Evolutionary conservation across 495 filamentous ascomycete genomes (phyloP).

Genomic region (Podospora anserina): DNA sequence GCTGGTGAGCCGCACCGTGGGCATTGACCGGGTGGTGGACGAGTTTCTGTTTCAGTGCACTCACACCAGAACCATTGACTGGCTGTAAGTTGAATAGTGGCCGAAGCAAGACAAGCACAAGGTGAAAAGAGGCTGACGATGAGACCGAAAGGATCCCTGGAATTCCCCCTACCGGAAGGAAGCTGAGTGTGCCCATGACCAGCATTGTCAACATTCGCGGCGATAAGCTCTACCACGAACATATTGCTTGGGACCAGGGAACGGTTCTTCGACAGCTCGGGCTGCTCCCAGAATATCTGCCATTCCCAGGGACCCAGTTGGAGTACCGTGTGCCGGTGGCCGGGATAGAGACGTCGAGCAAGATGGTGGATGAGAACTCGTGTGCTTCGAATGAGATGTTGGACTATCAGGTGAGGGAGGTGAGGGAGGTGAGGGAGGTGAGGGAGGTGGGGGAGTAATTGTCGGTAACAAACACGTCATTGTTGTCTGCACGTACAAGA

Average conservation of each 20-base stretch:
- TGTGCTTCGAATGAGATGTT: conserved; percentile 66
- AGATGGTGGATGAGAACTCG: conserved; percentile 61
- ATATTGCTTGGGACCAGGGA: conserved; percentile 87
- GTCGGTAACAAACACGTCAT: conserved; percentile 11
- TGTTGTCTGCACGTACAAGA: background rate
- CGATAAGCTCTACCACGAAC: conserved; percentile 73
- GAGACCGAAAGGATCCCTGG: conserved; percentile 54
- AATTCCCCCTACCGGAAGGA: conserved; percentile 64
- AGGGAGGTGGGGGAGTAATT: background rate
- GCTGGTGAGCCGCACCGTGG: conserved; percentile 67
- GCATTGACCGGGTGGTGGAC: conserved; percentile 55
- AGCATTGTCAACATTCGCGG: conserved; percentile 72
- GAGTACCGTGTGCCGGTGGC: conserved; percentile 68
- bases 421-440: conserved; percentile 7
- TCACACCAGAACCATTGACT: conserved; percentile 69
- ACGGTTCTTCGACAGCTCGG: conserved; percentile 75
- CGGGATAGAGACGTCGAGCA: conserved; percentile 61
- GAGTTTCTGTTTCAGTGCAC: conserved; percentile 62
- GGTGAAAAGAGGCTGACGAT: background rate
- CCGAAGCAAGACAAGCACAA: background rate
- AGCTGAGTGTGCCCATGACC: conserved; percentile 68
- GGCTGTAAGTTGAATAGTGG: conserved; percentile 51
- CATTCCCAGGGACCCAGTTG: conserved; percentile 53
- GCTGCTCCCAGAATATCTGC: conserved; percentile 59
- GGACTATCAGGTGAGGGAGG: conserved; percentile 30